phyloP scores from a whole-genome alignment of 108 stramenopile genomes.

The Parietichytrium sp. region DNA sequence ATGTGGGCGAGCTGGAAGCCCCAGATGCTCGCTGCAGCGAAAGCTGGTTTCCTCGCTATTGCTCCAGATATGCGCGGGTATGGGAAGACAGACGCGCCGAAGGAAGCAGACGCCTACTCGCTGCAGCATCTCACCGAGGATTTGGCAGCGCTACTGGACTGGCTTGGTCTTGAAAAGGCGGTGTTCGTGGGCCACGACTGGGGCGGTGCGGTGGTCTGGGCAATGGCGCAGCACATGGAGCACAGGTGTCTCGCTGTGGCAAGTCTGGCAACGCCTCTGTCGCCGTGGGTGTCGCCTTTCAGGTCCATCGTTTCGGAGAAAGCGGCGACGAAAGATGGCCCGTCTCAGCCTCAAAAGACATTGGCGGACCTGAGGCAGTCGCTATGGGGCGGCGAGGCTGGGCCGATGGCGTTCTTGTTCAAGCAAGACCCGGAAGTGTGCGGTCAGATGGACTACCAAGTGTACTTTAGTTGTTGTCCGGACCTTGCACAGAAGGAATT shows the following conservation, averaged over 20 bases:
- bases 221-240: background rate
- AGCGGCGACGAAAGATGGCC: background rate
- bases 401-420: conserved; percentile 12
- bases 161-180: background rate
- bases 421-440: background rate
- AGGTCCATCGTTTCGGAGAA: too few species aligned
- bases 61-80: conserved; percentile 35
- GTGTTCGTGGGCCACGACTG: conserved; percentile 27
- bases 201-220: conserved; percentile 29
- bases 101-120: background rate
- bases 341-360: too few species aligned
- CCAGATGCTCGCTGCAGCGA: background rate
- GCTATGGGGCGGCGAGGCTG: too few species aligned
- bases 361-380: too few species aligned
- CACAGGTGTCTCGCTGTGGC: background rate
- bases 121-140: conserved; percentile 28
- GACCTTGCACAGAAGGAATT: background rate
- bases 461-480: conserved; percentile 1
- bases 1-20: background rate
- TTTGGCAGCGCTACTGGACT: background rate
- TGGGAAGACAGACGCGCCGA: background rate
- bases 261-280: background rate
- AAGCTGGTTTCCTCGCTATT: background rate
- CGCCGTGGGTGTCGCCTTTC: too few species aligned
- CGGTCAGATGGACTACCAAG: conserved; percentile 35